Conservation (phyloP, 2,329 filamentous ascomycete genomes). For the Orbilia ellipsospora region DNA sequence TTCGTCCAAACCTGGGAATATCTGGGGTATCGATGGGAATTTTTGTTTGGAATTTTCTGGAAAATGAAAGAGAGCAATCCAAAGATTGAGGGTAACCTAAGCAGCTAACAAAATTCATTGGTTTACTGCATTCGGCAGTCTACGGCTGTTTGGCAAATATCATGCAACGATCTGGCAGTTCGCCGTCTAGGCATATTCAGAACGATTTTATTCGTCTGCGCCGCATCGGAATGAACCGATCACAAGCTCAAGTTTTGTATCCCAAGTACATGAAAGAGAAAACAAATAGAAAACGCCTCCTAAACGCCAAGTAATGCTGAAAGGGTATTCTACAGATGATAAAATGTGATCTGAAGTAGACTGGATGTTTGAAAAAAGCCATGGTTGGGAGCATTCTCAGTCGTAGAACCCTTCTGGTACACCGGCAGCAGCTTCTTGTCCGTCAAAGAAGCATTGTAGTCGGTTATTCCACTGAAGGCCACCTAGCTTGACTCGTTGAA, state of each 20-base stretch:
- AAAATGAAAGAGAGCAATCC: neutral
- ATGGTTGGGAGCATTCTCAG: neutral
- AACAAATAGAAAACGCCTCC: conserved; percentile 7
- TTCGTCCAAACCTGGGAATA: conserved; percentile 32
- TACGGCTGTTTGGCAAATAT: conserved; percentile 23
- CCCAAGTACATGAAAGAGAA: conserved; percentile 8
- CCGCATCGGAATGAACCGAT: conserved; percentile 1
- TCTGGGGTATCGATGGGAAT: conserved; percentile 35
- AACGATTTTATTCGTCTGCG: conserved; percentile 21
- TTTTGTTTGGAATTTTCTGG: conserved; percentile 23
- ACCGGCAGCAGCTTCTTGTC: conserved; percentile 73
- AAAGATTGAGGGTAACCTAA: neutral
- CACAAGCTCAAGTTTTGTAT: neutral
- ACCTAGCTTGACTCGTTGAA: conserved; percentile 77
- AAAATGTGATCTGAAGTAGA: neutral
- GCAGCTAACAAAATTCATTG: neutral
- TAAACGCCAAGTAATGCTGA: conserved; percentile 33
- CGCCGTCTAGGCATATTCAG: neutral
- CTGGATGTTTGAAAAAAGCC: too few species aligned
- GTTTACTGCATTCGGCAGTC: neutral
- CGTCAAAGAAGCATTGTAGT: conserved; percentile 85
- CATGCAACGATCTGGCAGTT: conserved; percentile 1
- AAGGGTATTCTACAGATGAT: conserved; percentile 6
- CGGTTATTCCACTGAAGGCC: conserved; percentile 85
- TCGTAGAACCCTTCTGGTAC: conserved; percentile 79